Evolutionary conservation across 2,329 filamentous ascomycete species (phyloP).

Genomic region (Aspergillus sp.): DNA sequence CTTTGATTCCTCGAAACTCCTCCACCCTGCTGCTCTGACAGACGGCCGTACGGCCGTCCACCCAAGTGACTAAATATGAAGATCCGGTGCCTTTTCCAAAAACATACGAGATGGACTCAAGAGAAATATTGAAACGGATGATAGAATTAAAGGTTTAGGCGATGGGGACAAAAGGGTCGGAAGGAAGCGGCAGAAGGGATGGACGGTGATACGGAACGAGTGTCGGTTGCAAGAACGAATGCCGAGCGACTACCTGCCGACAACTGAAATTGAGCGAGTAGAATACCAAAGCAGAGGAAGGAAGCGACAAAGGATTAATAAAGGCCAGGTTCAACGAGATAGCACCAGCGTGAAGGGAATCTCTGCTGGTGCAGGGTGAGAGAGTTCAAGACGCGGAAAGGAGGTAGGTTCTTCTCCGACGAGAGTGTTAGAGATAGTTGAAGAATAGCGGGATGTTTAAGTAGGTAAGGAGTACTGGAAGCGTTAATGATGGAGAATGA

Average conservation of each 20-base stretch:
- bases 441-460: background rate
- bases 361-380: background rate
- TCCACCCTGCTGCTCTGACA: constrained; percentile 32
- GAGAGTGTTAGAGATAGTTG: background rate
- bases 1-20: constrained; percentile 22
- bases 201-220: background rate
- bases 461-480: background rate
- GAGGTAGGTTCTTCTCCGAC: background rate
- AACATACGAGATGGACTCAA: constrained; percentile 12
- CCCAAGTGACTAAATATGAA: constrained; percentile 24
- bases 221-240: background rate
- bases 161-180: background rate
- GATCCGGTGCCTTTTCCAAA: constrained; percentile 10
- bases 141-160: background rate
- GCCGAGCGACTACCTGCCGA: background rate
- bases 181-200: background rate
- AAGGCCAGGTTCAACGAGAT: background rate
- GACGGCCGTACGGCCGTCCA: constrained; percentile 40
- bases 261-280: background rate
- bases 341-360: background rate
- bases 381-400: background rate
- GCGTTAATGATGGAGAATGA: background rate
- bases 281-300: background rate
- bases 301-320: background rate
- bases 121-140: background rate